phyloP scores from a whole-genome alignment of 306 rosid genomes.

The Sicyos baderoa region DNA sequence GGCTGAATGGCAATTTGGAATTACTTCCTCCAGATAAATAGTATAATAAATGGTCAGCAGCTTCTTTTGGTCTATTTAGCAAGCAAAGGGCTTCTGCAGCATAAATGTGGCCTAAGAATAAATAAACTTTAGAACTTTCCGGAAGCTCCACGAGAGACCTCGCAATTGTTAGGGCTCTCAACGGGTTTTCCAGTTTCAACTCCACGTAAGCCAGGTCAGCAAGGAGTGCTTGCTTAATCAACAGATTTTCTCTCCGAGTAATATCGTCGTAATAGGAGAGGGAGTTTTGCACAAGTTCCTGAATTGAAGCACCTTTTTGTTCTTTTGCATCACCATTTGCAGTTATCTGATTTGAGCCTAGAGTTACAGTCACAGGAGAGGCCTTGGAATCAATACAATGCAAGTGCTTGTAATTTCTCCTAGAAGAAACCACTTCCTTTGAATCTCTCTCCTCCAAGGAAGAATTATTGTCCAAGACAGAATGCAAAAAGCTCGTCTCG shows the following conservation, averaged over 20 bases:
- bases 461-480: constrained; percentile 53
- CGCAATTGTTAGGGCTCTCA: constrained; percentile 59
- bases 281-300: constrained; percentile 78
- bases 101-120: constrained; percentile 69
- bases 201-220: constrained; percentile 86
- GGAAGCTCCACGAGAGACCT: constrained; percentile 67
- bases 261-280: constrained; percentile 61
- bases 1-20: constrained; percentile 65
- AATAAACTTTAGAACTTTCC: constrained; percentile 75
- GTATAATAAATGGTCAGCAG: constrained; percentile 55
- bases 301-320: constrained; percentile 70
- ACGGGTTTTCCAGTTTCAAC: constrained; percentile 75
- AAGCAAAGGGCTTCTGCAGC: constrained; percentile 96
- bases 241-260: constrained; percentile 52
- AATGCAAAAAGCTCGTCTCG: constrained; percentile 34
- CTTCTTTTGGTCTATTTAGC: constrained; percentile 79
- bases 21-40: constrained; percentile 59
- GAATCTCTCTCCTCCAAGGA: constrained; percentile 56
- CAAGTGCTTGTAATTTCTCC: constrained; percentile 46
- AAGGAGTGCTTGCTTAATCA: constrained; percentile 80
- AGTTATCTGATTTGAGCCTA: constrained; percentile 51
- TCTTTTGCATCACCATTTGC: constrained; percentile 80
- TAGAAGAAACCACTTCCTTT: constrained; percentile 47
- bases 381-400: constrained; percentile 56
- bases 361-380: constrained; percentile 28